Percentiles rank a stretch among this genome's conserved stretches.
Evolutionary conservation across 257 asterid species (phyloP).

Genomic region (Solanum sejunctum): DNA sequence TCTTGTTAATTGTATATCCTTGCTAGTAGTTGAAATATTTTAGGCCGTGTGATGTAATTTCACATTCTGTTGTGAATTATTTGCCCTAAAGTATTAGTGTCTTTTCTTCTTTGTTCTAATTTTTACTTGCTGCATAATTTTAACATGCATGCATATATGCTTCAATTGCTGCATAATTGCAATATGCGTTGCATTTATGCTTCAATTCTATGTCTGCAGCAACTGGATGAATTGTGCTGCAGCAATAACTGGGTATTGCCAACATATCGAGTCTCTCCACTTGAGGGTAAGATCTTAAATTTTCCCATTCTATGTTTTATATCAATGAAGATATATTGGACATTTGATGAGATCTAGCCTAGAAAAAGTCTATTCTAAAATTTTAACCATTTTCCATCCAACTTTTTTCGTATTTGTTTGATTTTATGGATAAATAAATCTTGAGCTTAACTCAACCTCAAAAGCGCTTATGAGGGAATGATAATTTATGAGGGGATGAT

Average conservation of each 20-base stretch:
- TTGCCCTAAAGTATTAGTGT: background rate
- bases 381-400: background rate
- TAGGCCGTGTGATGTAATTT: background rate
- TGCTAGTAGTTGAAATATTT: background rate
- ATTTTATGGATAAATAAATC: background rate
- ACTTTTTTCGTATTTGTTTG: background rate
- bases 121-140: background rate
- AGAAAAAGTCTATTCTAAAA: background rate
- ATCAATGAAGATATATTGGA: background rate
- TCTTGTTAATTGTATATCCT: background rate
- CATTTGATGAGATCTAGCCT: background rate
- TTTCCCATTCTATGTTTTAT: background rate
- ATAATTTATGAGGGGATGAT: background rate
- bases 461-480: background rate
- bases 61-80: background rate
- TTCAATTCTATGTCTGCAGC: conserved; percentile 1
- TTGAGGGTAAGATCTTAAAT: conserved; percentile 1
- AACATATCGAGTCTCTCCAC: conserved; percentile 5
- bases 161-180: background rate
- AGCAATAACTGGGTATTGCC: conserved; percentile 10
- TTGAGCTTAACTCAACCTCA: background rate
- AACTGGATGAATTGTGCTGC: conserved; percentile 16
- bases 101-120: background rate
- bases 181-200: background rate
- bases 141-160: background rate